Base-by-base conservation (phyloP, 352 stramenopile species). In the Phytophthora palmivora region DNA sequence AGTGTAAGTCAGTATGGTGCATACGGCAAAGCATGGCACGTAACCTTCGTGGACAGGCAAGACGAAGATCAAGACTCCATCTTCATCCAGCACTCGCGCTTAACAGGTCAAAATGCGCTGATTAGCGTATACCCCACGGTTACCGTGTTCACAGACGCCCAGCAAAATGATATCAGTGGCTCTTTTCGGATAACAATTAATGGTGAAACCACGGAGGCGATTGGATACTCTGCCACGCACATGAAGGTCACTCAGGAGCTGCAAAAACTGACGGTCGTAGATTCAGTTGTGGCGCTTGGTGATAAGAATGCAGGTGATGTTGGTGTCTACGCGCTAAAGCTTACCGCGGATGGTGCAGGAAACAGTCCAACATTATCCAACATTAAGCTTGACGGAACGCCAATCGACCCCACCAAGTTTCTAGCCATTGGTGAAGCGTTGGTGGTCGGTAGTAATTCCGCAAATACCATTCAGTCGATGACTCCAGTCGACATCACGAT, bases 11-110 rank as follows among this genome's bases (percentile, higher is more conserved):
- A 79, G 34, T 89, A 89, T 21, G 80, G 84, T 1, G 56, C 74
- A 6, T 78, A 89, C 9, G 95, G 92, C 6, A 84, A 85, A 45
- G 74, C 83, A 4, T 99, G 96, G 95, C 69, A 91, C 14, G 78
- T 99, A 26, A 98, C 95, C 7, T 99, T 99, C 61, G 51, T 73
- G 18, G 62, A 76, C 24, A 58, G 86, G 3, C 44, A 55, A 52
- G 67, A 85, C 0, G 83, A 88, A 26, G 66, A 84, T 15, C 58
- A 76, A 11, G 87, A 96, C 34, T 65, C 79, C 10, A 62, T 97
- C n/a, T 87, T 84, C 48, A 85, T 89, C 62, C 88, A 92, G 53
- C 79, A 88, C 55, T 79, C 71, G 24, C 88, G 69, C 19, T 65
- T 94, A 10, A 97, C 77, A 4, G 96, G 85, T 0, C 83, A 85